A percentile compares a stretch with the other conserved stretches of the same genome.
Evolutionary conservation across 2,329 filamentous ascomycete genomes (phyloP).

Genomic region (Plectosphaerella plurivora): DNA sequence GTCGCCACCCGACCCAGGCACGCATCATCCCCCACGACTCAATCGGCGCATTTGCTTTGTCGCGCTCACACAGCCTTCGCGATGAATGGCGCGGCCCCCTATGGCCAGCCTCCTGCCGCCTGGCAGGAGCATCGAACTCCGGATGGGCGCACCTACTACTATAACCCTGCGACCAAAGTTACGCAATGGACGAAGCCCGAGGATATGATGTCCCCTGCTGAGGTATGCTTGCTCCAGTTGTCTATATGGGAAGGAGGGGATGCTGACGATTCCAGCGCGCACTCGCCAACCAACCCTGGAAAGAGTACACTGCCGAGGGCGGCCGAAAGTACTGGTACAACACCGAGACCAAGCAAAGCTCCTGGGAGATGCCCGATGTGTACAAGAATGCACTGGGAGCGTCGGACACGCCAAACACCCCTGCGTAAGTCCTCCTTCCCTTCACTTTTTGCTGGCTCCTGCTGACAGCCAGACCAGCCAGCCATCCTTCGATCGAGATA

Average conservation of each 20-base stretch:
- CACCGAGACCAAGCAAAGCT: slow-evolving; percentile 83
- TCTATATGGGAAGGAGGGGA: too few species aligned
- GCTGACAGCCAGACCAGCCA: slow-evolving; percentile 16
- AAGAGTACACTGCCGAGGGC: slow-evolving; percentile 81
- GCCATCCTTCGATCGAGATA: slow-evolving; percentile 34
- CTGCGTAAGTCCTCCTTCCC: slow-evolving; percentile 28
- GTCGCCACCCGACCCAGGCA: too few species aligned
- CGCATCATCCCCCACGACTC: too few species aligned
- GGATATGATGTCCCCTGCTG: slow-evolving; percentile 77
- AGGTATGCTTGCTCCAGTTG: slow-evolving; percentile 48
- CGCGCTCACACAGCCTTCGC: too few species aligned
- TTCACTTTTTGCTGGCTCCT: background rate
- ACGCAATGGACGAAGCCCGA: slow-evolving; percentile 95
- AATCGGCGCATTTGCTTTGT: too few species aligned
- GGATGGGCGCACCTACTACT: slow-evolving; percentile 87
- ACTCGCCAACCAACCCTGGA: slow-evolving; percentile 81
- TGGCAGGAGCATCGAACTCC: slow-evolving; percentile 81
- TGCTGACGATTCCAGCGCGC: slow-evolving; percentile 54
- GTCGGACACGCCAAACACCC: slow-evolving; percentile 37
- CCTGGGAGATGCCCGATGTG: slow-evolving; percentile 87
- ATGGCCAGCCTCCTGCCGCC: slow-evolving; percentile 37
- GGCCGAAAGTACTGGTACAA: slow-evolving; percentile 96
- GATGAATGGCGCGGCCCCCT: slow-evolving; percentile 56
- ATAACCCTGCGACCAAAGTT: slow-evolving; percentile 77
- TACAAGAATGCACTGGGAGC: slow-evolving; percentile 72